Evolutionary conservation across 1,284 basidiomycete species (phyloP).

Genomic region (Irpex sp.): DNA sequence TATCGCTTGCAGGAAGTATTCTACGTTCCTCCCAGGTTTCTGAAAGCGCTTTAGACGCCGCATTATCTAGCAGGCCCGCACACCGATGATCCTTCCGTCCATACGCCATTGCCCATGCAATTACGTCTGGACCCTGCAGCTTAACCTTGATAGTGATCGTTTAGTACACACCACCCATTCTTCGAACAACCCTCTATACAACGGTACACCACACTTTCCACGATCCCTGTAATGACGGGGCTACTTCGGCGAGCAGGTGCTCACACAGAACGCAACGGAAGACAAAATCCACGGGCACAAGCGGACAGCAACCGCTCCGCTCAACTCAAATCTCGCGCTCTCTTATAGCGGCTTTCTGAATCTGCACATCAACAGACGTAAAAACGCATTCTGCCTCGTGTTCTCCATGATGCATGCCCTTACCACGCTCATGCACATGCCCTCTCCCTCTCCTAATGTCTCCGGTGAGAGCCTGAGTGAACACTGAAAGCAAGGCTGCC

Average conservation of each 20-base stretch:
- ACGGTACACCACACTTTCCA: not conserved
- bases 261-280: not conserved
- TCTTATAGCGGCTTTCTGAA: not conserved
- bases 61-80: not conserved
- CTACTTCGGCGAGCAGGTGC: not conserved
- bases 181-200: not conserved
- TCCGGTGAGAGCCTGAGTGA: not conserved
- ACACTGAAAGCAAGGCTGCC: not conserved
- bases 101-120: not conserved
- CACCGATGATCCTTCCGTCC: not conserved
- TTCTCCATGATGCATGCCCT: slow-evolving; percentile 6
- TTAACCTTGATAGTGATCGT: not conserved
- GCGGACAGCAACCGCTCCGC: not conserved
- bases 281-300: not conserved
- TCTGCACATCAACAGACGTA: not conserved
- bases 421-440: not conserved
- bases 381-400: slow-evolving; percentile 4
- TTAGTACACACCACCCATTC: not conserved
- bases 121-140: not conserved
- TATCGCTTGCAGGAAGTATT: too few species aligned
- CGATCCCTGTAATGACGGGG: not conserved
- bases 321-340: not conserved
- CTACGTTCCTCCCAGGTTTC: too few species aligned
- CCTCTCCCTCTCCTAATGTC: not conserved
- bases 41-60: too few species aligned